Evolutionary conservation across 768 basidiomycete genomes (phyloP), one percentile per base, ranked within the genome.

Genomic region (Trametes cingulata): DNA sequence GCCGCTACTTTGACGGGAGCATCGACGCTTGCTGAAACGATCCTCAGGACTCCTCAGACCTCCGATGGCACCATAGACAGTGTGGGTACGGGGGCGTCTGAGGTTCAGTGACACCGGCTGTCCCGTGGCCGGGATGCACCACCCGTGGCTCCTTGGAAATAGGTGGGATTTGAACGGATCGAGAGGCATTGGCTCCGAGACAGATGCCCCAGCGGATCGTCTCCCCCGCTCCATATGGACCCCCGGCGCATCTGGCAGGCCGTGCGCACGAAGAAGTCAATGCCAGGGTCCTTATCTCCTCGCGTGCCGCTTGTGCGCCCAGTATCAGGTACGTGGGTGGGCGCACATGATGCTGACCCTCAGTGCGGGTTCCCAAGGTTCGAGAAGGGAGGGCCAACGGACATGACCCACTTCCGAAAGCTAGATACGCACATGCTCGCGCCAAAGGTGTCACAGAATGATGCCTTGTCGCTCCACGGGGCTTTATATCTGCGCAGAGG

Each of bases 181-280:
- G 10, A 29, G 29, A 33, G 29, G 29, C 4, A 33, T 33, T 33
- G 29, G 10, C 29, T 33, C 29, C 29, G 29, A 33, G 29, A 33
- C 29, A 33, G 4, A 33, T 4, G 29, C 29, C n/a, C n/a, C 12
- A 14, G 27, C 25, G 39, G 46, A 50, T 49, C 39, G 47, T 20
- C 47, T 50, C 56, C 42, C 46, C 27, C 37, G n/a, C 7, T 35
- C 56, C 56, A 57, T 57, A 19, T 57, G 56, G 56, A 3, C 46
- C 25, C 2, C 17, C 27, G 33, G 20, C 43, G 12, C 47, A 36
- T 35, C 47, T 50, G 39, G 39, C 56, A 33, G 3, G 3, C 4
- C 8, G 47, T 42, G 13, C 47, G 20, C 19, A 49, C 25, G 56
- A 47, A 29, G 19, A 0, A 17, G 22, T 25, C 19, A n/a, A n/a